These are phyloP conservation scores for Verticillium tricorpus DNA, from an alignment of 2,329 filamentous ascomycete species.

Conservation along the genomic window DNA sequence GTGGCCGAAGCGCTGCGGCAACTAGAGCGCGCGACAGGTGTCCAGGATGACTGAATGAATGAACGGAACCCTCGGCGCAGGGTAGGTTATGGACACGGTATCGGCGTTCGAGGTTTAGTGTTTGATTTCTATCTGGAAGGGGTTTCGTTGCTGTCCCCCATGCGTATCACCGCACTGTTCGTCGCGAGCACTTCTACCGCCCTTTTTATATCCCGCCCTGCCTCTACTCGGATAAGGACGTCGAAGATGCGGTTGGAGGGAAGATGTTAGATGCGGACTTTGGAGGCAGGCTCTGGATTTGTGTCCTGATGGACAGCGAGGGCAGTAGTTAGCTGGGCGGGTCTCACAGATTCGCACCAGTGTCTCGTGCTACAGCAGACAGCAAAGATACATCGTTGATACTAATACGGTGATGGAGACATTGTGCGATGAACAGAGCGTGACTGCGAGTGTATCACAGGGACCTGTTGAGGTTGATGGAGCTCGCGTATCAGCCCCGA, in stretches of 20 bases:
- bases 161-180: neutral
- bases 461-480: neutral
- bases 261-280: neutral
- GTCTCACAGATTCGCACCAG: neutral
- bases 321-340: neutral
- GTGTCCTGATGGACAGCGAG: neutral
- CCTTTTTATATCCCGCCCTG: neutral
- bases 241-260: neutral
- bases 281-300: neutral
- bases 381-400: no score
- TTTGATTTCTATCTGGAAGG: neutral
- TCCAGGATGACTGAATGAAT: neutral
- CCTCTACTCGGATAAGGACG: neutral
- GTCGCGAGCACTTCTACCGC: neutral
- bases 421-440: no score
- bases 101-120: neutral
- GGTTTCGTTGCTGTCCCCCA: neutral
- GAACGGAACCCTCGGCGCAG: neutral
- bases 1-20: conserved; percentile 13
- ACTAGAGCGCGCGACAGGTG: neutral
- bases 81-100: neutral
- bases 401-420: no score
- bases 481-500: no score
- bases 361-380: neutral
- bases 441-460: no score